Conservation (phyloP, 2,329 filamentous ascomycete species). For the Colletotrichum paranaense region DNA sequence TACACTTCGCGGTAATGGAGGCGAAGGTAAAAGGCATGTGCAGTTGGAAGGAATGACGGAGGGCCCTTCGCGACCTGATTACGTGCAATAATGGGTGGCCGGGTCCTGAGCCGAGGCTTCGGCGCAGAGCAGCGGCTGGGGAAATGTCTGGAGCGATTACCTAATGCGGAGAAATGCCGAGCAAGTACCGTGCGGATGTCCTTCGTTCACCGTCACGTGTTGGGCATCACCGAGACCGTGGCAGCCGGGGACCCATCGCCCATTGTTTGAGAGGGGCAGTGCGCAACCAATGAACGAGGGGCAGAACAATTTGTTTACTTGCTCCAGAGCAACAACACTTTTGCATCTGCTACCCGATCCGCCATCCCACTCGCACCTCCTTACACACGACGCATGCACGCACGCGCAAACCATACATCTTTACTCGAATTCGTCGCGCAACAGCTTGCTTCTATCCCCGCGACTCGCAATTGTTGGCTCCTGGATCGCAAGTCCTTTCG, state of each 20-base stretch:
- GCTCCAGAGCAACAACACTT: conserved; percentile 49
- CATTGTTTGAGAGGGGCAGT: conserved; percentile 24
- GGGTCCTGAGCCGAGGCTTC: conserved; percentile 42
- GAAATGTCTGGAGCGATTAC: conserved; percentile 8
- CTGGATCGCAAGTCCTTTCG: background rate
- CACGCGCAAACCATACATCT: background rate
- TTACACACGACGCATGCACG: conserved; percentile 9
- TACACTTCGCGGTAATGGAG: background rate
- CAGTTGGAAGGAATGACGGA: background rate
- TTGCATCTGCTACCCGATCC: background rate
- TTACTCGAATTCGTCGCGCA: background rate
- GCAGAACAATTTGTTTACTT: conserved; percentile 54
- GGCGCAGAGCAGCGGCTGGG: conserved; percentile 21
- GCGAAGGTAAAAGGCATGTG: background rate
- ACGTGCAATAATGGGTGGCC: conserved; percentile 37
- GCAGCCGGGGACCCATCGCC: background rate
- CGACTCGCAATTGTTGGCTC: no score
- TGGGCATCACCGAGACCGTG: background rate
- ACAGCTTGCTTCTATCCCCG: background rate
- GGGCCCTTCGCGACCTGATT: background rate
- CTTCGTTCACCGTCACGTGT: conserved; percentile 20
- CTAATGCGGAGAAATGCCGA: conserved; percentile 9
- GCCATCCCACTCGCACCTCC: conserved; percentile 7
- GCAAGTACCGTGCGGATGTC: background rate
- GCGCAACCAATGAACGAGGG: conserved; percentile 34